A percentile compares a stretch with the other conserved stretches of the same genome.
Conservation (phyloP, 345 rosid species). For the Populus nigra region DNA sequence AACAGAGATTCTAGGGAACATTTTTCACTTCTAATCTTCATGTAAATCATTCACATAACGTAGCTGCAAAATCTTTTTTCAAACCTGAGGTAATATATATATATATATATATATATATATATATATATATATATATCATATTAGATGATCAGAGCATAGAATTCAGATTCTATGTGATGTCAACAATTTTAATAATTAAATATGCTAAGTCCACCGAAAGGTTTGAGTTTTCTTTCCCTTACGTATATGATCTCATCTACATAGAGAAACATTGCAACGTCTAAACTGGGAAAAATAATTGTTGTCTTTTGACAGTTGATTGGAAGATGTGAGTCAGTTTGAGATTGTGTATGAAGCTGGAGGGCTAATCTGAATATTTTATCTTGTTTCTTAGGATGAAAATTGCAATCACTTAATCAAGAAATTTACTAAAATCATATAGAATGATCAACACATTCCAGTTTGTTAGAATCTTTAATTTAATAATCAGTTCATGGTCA, state of each 20-base stretch:
- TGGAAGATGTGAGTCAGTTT: not conserved
- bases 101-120: too few species aligned
- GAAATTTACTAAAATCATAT: not conserved
- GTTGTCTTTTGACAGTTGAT: not conserved
- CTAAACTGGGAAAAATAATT: not conserved
- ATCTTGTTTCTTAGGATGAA: not conserved
- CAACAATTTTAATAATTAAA: not conserved
- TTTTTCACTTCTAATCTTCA: not conserved
- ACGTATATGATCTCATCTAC: not conserved
- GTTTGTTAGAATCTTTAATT: not conserved
- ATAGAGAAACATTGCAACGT: not conserved
- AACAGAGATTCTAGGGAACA: not conserved
- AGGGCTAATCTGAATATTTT: not conserved
- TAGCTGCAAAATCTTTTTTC: not conserved
- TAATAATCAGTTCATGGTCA: not conserved
- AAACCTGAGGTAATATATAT: not conserved
- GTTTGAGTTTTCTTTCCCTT: not conserved
- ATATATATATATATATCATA: too few species aligned
- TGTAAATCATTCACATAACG: not conserved
- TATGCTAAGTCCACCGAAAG: not conserved
- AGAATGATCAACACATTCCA: not conserved
- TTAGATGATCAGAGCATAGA: not conserved
- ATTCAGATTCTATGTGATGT: not conserved
- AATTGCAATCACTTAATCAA: not conserved
- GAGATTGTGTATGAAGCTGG: not conserved